Evolutionary conservation across 345 rosid genomes (phyloP), one percentile per base, ranked within the genome.

Genomic region (Eucalyptus albens): DNA sequence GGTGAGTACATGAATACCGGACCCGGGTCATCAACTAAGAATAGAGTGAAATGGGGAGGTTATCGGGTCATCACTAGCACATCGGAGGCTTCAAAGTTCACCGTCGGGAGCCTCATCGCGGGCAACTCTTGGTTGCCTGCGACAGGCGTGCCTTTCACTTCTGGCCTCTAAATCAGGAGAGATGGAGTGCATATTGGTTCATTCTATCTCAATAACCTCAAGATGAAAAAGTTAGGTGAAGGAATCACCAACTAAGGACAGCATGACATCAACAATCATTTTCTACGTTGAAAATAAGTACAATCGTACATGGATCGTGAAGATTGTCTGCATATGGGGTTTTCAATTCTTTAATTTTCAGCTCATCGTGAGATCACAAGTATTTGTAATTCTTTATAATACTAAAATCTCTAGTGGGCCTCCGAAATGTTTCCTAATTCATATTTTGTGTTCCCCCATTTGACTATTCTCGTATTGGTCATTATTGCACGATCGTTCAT

Each of bases 1-100:
- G 95, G 94, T 4, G 96, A 94, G 90, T 95, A 94, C 51, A 15
- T 21, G 81, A 95, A 95, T 65, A 88, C 86, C 0, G 97, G 96
- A 3, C 90, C 95, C 0, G 96, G 93, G 77, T 91, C 96, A 9
- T 89, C 94, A 5, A 94, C 95, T 0, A 55, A 91, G 4, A 86
- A 60, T 15, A 91, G 97, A 86, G 97, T 94, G 86, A 93, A 72
- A 8, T 94, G 97, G 96, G 15, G 56, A 3, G 94, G 96, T 24
- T 92, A 91, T 77, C 92, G 47, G 15, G 95, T 92, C 11, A 92
- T 94, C 27, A 93, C 80, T 5, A 93, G 93, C 8, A 88, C 96
- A 2, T 31, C 93, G 6, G 92, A 94, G 60, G 96, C 94, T 8
- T 91, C 91, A 11, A 86, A 56, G 90, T 95, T 95, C 90, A 93